Conservation (phyloP, 2,329 filamentous ascomycete species). For the Boeremia exigua region DNA sequence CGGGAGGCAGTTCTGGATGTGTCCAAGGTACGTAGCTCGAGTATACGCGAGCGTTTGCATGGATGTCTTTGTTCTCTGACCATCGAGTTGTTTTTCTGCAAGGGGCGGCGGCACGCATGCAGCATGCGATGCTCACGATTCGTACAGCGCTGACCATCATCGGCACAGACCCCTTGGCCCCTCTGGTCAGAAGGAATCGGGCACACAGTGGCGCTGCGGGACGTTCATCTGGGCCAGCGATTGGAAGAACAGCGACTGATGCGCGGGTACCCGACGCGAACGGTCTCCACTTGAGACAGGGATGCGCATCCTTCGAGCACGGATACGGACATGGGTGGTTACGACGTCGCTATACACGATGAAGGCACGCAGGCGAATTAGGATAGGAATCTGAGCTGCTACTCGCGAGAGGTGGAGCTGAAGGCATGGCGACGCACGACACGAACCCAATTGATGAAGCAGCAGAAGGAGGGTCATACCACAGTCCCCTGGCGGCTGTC, state of each 20-base stretch:
- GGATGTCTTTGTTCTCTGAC: neutral
- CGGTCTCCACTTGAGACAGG: neutral
- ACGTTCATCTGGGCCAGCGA: constrained; percentile 79
- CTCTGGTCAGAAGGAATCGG: constrained; percentile 81
- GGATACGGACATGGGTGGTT: neutral
- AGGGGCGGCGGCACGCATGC: constrained; percentile 1
- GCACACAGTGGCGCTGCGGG: constrained; percentile 83
- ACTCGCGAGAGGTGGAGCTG: too few relatives aligned
- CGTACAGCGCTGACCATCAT: constrained; percentile 2
- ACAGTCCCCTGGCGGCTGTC: too few relatives aligned
- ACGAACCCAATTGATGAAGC: too few relatives aligned
- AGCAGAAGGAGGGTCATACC: too few relatives aligned
- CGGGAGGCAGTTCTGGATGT: constrained; percentile 71
- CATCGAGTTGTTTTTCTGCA: constrained; percentile 8
- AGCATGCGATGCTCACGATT: neutral
- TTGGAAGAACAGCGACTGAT: constrained; percentile 55
- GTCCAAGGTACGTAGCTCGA: constrained; percentile 60
- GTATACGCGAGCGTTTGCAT: neutral
- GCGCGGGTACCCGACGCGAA: constrained; percentile 13
- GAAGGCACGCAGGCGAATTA: neutral
- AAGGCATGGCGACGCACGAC: too few relatives aligned
- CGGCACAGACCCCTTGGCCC: constrained; percentile 74
- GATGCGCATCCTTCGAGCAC: neutral
- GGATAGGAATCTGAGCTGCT: neutral
- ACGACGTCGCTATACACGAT: neutral